Conservation (phyloP, 352 stramenopile genomes). For the Globisporangium heterothallicum region DNA sequence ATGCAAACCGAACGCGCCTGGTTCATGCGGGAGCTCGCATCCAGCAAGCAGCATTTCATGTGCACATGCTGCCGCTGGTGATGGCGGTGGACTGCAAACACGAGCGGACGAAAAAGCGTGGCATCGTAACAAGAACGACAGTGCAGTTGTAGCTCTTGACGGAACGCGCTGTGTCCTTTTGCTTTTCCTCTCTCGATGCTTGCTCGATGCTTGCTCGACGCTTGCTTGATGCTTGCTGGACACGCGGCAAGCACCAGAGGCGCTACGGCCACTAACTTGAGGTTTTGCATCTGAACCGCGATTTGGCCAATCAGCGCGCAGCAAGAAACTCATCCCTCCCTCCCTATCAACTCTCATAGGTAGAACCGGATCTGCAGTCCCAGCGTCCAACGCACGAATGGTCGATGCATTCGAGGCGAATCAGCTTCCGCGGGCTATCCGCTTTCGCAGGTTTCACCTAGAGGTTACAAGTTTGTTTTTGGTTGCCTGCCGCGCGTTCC, state of each 20-base stretch:
- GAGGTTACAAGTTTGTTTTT: conserved; percentile 9
- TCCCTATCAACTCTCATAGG: conserved; percentile 4
- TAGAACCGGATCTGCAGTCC: not conserved
- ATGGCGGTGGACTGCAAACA: not conserved
- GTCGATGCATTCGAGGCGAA: not conserved
- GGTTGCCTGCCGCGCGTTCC: conserved; percentile 8
- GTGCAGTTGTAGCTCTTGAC: not conserved
- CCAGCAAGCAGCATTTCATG: too few species aligned
- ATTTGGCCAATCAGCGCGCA: conserved; percentile 3
- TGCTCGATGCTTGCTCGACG: too few species aligned
- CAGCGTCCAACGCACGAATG: not conserved
- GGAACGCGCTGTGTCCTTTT: too few species aligned
- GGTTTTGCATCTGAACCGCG: conserved; percentile 4
- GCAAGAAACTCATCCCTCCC: not conserved
- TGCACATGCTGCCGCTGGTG: not conserved
- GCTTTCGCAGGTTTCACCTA: not conserved
- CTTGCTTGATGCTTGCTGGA: conserved; percentile 1
- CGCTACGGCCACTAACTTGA: conserved; percentile 1
- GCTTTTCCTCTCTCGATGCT: too few species aligned
- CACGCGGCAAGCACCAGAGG: conserved; percentile 5
- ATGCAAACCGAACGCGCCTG: too few species aligned
- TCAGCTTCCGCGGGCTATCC: not conserved
- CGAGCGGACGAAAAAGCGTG: not conserved
- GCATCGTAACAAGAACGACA: not conserved
- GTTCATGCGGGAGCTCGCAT: too few species aligned